Evolutionary conservation across 768 basidiomycete species (phyloP), one percentile per base, ranked within the genome.

Genomic region (Tricholoma saponaceum): DNA sequence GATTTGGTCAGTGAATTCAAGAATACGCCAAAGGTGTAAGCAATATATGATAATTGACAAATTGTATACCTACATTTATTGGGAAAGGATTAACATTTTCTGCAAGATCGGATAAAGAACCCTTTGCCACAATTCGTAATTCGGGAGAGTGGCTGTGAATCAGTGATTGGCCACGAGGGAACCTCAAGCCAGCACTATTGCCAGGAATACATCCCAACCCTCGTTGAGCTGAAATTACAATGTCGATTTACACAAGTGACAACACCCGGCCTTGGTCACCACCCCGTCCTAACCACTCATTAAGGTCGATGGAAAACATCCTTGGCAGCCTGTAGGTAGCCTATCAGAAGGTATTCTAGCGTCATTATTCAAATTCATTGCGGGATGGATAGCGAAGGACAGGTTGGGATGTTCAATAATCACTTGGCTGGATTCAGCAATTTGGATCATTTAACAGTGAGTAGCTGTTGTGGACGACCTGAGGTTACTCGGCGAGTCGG

Each of bases 1-100:
- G 90, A 92, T 64, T 61, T 90, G 22, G 83, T 94, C 1, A 74
- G 79, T 4, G 92, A 94, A 69, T 77, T 62, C 62, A 66, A 59
- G 30, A 62, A 63, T 39, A 59, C 30, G n/a, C 58, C 56, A 25
- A 64, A 56, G 32, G 10, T 62, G 60, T 64, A 51, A 62, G 59
- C 52, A 39, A 16, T 9, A 49, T 26, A 25, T 13, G 23, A 8
- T 13, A 23, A 37, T 37, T n/a, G 16, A 41, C 39, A 41, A n/a
- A 35, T 35, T 35, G 14, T 37, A 14, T 37, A 37, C 35, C 35
- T 16, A 16, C 35, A 16, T 37, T 5, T 37, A 37, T 37, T 6
- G 6, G 16, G 13, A 16, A 37, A 35, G 35, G 12, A 16, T 35
- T 35, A 14, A 14, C 35, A 5, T 37, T 14, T 16, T 14, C 35